Conservation (phyloP, 2,329 filamentous ascomycete genomes). For the Colletotrichum eremochloae region DNA sequence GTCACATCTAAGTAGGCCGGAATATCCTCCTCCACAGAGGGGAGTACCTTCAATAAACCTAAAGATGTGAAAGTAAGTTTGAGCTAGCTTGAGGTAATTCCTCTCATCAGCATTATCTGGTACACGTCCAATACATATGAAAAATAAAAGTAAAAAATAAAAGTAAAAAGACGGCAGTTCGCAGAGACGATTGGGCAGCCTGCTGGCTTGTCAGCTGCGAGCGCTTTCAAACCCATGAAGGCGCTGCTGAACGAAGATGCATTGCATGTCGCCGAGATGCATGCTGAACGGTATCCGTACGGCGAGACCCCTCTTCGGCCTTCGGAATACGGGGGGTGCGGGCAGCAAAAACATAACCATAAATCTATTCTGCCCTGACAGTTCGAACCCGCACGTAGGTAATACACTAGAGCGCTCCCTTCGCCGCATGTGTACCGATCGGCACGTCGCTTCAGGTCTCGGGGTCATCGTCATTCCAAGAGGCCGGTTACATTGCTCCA, state of each 20-base stretch:
- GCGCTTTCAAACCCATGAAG: neutral
- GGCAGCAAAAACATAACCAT: neutral
- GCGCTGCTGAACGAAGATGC: neutral
- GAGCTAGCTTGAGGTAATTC: neutral
- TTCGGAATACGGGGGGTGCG: neutral
- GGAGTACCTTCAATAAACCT: neutral
- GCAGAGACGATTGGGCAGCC: neutral
- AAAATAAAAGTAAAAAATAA: too few species aligned
- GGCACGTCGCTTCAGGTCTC: conserved; percentile 7
- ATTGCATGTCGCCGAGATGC: neutral
- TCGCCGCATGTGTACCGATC: neutral
- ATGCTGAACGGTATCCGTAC: neutral
- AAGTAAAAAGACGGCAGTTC: neutral
- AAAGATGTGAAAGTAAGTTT: too few species aligned
- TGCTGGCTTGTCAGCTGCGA: neutral
- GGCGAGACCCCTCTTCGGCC: neutral
- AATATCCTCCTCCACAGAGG: neutral
- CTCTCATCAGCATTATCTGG: neutral
- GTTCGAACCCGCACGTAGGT: neutral
- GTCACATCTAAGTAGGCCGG: neutral
- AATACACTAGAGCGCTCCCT: neutral
- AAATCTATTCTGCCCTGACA: neutral
- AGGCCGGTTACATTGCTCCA: neutral
- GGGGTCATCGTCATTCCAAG: conserved; percentile 3
- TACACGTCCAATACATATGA: neutral